Evolutionary conservation across 768 basidiomycete genomes (phyloP).

Genomic region (Kwoniella europaea): DNA sequence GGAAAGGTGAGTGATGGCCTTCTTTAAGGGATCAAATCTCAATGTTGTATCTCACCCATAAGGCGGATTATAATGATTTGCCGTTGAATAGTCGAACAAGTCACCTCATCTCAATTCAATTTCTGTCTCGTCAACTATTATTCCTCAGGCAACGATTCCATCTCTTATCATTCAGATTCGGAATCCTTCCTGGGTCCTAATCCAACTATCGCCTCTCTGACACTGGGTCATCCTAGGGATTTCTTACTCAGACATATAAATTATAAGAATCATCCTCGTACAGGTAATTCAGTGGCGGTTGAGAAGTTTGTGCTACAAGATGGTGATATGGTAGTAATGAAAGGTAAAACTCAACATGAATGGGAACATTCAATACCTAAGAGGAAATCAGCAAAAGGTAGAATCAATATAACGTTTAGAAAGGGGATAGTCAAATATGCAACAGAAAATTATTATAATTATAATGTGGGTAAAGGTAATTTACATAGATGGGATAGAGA

Average conservation of each 20-base stretch:
- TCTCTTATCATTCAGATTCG: conserved; percentile 56
- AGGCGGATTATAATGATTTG: too few species aligned
- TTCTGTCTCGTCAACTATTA: conserved; percentile 57
- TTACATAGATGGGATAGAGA: conserved; percentile 41
- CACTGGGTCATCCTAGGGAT: conserved; percentile 51
- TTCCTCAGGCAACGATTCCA: conserved; percentile 53
- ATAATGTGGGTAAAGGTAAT: conserved; percentile 53
- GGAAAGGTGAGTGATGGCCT: conserved; percentile 32
- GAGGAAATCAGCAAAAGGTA: conserved; percentile 47
- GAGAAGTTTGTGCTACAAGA: conserved; percentile 52
- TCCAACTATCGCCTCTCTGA: conserved; percentile 57
- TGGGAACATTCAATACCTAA: conserved; percentile 59
- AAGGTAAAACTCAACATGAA: conserved; percentile 54
- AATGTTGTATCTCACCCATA: not conserved
- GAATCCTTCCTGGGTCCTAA: conserved; percentile 55
- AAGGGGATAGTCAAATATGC: conserved; percentile 53
- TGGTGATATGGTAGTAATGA: conserved; percentile 57
- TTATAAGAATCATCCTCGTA: conserved; percentile 29
- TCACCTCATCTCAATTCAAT: conserved; percentile 56
- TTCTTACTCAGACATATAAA: conserved; percentile 56
- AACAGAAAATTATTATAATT: conserved; percentile 55
- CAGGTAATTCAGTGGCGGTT: conserved; percentile 24
- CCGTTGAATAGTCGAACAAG: conserved; percentile 37
- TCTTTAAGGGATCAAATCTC: not conserved
- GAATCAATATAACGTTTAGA: conserved; percentile 59